Base-by-base conservation (phyloP, 2,329 filamentous ascomycete species). In the Laburnicola sp. region DNA sequence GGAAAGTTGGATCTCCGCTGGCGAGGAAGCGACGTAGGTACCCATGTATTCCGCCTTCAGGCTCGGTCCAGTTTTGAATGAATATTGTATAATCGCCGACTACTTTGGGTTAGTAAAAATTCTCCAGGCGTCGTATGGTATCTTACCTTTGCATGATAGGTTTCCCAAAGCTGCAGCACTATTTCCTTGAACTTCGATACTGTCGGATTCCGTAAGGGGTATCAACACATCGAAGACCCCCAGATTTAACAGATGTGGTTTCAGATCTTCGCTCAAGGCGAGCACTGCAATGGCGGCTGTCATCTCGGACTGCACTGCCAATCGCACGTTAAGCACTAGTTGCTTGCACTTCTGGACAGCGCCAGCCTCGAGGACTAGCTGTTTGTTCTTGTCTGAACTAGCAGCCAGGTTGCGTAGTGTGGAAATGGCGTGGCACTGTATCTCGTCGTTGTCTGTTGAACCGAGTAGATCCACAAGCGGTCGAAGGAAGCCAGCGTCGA, bases 321-420 rank as follows among this genome's bases (percentile, higher is more conserved):
- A 82, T 0, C 94, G 91, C 2, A 97, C 94, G 49, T 95, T 87
- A 16, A 99, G 80, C 23, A 99, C 92, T 45, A 99, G 81, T 69
- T 97, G 91, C 76, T 97, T 97, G 85, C 94, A 99, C 74, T 97
- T 97, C 71, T 97, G 91, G 34, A 99, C 94, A 2, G 94, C 94
- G 23, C 94, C 94, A 30, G 94, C 94, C 74, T 97, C 91, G 42
- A 99, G 78, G 1, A 99, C 94, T n/a, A 99, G 82, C 51, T 95
- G 89, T 77, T 99, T 99, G 82, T 99, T 99, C 57, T 91, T 86
- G 71, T 99, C 94, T 6, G 93, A 97, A 75, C 92, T 97, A 48
- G 94, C 94, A 5, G 94, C 94, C 51, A 99, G 81, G 66, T 99
- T 99, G 57, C 94, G 86, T 42, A 99, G 82, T 0, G 94, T 99